Base-by-base conservation (phyloP, 108 stramenopile genomes). In the Schizochytrium sp. region DNA sequence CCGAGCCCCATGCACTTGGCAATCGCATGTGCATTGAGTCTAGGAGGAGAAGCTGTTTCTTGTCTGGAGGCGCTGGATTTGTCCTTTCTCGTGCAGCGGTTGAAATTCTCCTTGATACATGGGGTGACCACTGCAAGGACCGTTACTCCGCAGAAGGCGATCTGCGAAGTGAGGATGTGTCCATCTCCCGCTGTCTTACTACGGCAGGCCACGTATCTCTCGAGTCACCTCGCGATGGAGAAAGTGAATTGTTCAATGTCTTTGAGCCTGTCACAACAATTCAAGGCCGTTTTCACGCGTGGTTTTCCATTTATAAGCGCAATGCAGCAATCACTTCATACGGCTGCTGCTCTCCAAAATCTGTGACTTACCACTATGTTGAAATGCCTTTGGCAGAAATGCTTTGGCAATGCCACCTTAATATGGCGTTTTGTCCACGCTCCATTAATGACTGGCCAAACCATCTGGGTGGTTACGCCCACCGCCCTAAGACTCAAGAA, bases 11-110 rank as follows among this genome's bases (percentile, higher is more conserved):
- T 28, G 76, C 53, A 5, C 3, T 8, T 0, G 76, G 76, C 76
- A 83, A 50, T 28, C 28, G 49, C 5, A 10, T 83, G 50, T 49
- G 50, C 76, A 83, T 50, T 10, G 5, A 38, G 10, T 38, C 7
- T 13, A 8, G 50, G 10, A 7, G 44, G 44, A 13, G 55, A 10
- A 53, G 55, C 15, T 49, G 50, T 55, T 83, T 83, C 40, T 28
- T 83, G 28, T 83, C 76, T 17, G 76, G 76, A n/a, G 76, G 76
- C 13, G 76, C 76, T 8, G 76, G 76, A 10, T 83, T 83, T 28
- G 7, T 83, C 13, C 13, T 83, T 47, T n/a, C 47, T n/a, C 50
- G 50, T 53, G 76, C 49, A 38, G 10, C 8, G 15, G 76, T 55
- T 5, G 12, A 53, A 28, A 47, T 38, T 5, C 76, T 83, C 17